Base-by-base conservation (phyloP, 2,329 filamentous ascomycete genomes). In the Clonostachys rosea region DNA sequence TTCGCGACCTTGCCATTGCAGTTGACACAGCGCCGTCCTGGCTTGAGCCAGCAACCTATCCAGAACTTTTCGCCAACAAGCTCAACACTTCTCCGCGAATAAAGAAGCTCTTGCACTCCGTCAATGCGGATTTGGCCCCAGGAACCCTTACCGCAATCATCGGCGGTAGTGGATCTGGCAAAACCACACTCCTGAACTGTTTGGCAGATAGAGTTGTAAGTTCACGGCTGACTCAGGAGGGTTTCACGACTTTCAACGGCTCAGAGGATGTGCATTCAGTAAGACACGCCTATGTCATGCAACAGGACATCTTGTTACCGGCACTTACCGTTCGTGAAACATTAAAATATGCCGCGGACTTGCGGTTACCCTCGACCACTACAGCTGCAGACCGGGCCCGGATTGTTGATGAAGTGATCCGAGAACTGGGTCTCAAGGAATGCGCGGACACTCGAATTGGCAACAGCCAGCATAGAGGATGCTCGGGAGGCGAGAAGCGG, bases 401-500 rank as follows among this genome's bases (percentile, higher is more conserved):
- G 11, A 76, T 90, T 13, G 87, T 91, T 2, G 86, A 91, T 51
- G 84, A 88, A 54, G 86, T 91, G 18, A 89, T 91, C 41, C 67
- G 86, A 9, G 86, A 91, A 56, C 66, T 91, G 3, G 85, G 87
- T 0, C 62, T 91, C 39, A 90, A 89, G 60, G 86, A 91, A 53
- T 90, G 87, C 49, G 87, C 87, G 20, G 70, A 89, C 52, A 91
- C 87, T 1, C 71, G 83, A 9, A 87, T 91, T 45, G 87, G 87
- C 1, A 86, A 83, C 54, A 79, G 77, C 47, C 76, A 79, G 44
- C 84, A 89, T 56, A 84, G 87, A 42, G 87, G 87, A 0, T 91
- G 87, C 56, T 90, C 86, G 42, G 87, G 88, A 1, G 88, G 87
- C 4, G 88, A 91, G 62, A 91, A 90, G 69, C 74, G 87, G 51